phyloP scores from a whole-genome alignment of 192 early-diverging fungal genomes.

The Linnemannia elongata region DNA sequence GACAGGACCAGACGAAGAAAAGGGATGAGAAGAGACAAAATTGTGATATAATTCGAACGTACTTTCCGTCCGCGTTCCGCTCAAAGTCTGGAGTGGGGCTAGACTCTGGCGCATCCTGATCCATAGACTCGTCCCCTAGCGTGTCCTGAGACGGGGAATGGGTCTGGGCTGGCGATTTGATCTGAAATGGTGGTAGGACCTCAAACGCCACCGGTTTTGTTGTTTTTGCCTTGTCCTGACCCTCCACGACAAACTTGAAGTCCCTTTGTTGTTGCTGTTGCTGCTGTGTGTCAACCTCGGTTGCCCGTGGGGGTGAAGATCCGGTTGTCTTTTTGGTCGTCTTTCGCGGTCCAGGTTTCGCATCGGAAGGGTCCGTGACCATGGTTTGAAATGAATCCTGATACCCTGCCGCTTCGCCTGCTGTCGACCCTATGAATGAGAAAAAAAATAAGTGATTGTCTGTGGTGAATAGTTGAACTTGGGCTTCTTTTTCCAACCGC shows the following conservation, averaged over 20 bases:
- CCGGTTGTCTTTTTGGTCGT: slow-evolving; percentile 9
- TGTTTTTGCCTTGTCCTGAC: slow-evolving; percentile 17
- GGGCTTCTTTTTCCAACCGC: no score
- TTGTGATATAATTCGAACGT: not conserved
- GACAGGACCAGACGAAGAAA: not conserved
- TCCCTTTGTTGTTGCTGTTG: slow-evolving; percentile 4
- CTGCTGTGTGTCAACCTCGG: not conserved
- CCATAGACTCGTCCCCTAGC: slow-evolving; percentile 19
- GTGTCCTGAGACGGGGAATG: slow-evolving; percentile 13
- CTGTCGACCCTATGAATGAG: not conserved
- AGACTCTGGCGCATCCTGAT: slow-evolving; percentile 31
- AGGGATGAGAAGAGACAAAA: not conserved
- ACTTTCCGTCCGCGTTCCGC: slow-evolving; percentile 51
- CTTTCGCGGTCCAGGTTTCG: slow-evolving; percentile 7
- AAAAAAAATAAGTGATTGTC: not conserved
- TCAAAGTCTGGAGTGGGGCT: slow-evolving; percentile 51
- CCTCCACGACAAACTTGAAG: slow-evolving; percentile 42
- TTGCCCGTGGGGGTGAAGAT: not conserved
- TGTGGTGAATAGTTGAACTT: not conserved
- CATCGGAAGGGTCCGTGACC: slow-evolving; percentile 8
- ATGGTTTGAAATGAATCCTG: slow-evolving; percentile 39
- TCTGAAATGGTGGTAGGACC: not conserved
- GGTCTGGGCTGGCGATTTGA: not conserved
- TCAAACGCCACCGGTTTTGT: not conserved
- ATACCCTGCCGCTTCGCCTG: slow-evolving; percentile 2